Conservation (phyloP, 1,284 basidiomycete genomes). For the Cystobasidium slooffiae region DNA sequence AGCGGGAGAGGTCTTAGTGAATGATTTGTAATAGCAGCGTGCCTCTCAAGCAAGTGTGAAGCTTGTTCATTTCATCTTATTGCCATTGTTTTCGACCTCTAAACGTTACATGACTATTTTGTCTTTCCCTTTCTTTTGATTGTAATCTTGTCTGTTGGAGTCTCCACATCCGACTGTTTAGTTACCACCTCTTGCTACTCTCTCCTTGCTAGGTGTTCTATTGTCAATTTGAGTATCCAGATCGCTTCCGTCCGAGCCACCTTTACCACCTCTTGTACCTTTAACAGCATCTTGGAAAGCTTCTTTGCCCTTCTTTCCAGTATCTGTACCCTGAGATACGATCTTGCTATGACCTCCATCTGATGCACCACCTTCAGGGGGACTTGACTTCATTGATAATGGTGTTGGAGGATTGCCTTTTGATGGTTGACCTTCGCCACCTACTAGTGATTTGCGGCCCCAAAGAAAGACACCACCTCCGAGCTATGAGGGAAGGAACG, state of each 20-base stretch:
- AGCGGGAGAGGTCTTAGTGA: no score
- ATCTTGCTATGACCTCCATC: conserved; percentile 28
- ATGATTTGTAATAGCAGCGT: no score
- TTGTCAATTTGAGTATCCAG: conserved; percentile 38
- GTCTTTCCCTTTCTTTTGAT: no score
- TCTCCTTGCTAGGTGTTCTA: conserved; percentile 30
- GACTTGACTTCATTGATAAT: conserved; percentile 27
- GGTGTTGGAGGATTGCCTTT: conserved; percentile 38
- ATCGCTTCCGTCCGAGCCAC: conserved; percentile 15
- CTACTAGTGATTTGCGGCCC: conserved; percentile 31
- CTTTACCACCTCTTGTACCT: conserved; percentile 27
- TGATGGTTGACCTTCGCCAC: conserved; percentile 23
- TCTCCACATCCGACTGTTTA: neutral
- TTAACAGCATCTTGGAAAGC: conserved; percentile 44
- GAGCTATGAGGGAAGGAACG: conserved; percentile 12
- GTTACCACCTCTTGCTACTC: conserved; percentile 36
- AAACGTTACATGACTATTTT: no score
- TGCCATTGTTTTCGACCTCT: no score
- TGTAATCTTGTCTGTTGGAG: neutral
- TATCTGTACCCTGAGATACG: conserved; percentile 23
- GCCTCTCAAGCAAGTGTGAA: no score
- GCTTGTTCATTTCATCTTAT: no score
- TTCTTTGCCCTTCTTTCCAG: conserved; percentile 39
- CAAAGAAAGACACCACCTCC: conserved; percentile 39
- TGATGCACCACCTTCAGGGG: conserved; percentile 21